Evolutionary conservation across 192 early-diverging fungal species (phyloP), one percentile per base, ranked within the genome.

Genomic region (Coemansia sp.): DNA sequence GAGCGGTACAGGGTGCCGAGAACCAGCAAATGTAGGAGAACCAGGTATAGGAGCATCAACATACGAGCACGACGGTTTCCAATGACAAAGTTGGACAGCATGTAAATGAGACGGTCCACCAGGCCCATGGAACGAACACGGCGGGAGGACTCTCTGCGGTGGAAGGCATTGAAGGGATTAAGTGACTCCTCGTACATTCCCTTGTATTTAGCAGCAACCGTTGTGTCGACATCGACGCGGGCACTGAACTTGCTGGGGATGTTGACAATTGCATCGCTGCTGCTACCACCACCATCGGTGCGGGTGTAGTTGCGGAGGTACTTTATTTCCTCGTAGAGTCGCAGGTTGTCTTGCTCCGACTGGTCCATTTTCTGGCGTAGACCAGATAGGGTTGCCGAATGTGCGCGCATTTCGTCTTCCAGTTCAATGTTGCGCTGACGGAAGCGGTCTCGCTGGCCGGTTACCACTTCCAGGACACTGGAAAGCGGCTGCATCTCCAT

Each of bases 141-240:
- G 12, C 85, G 76, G 12, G 64, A 62, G 11, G 85, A 77, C 46
- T 96, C 90, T 51, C 82, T 65, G 11, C 82, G 66, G 46, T 84
- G 81, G 70, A 96, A 96, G 11, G 80, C 82, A 14, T 80, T 77
- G 59, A 96, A 97, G 8, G 92, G 94, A 58, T 97, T 91, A 63
- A 92, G 78, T 31, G 74, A 82, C 27, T 85, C 86, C 61, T 97
- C 94, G 47, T 97, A 97, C 43, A 90, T 64, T 19, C 75, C 67
- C 14, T 78, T 62, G 75, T 93, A 92, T 38, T 85, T 84, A 44
- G 77, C 78, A 9, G 70, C 60, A 7, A 78, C 83, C 44, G 23
- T 70, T 23, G 40, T 51, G 49, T 51, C 50, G 50, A 59, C 53
- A 37, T 60, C 54, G 26, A 61, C 42, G 21, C 30, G 36, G 17